Evolutionary conservation across 1,139 yeast species (phyloP), one percentile per base, ranked within the genome.

Genomic region (Lizanozyma gosingica): DNA sequence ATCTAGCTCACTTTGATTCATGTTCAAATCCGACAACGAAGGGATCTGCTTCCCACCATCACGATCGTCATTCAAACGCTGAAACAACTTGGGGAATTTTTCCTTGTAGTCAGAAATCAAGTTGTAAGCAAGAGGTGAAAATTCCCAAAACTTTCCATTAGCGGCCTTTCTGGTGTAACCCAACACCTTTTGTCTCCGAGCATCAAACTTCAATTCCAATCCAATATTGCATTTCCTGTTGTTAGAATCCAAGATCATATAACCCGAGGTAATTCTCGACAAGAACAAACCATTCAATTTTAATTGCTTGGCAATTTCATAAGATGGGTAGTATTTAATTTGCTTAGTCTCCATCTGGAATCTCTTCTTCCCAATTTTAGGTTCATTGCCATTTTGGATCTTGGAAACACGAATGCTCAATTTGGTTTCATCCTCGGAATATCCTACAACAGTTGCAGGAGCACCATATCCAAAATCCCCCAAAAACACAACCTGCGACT

Each of bases 391-490:
- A 3, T 68, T 55, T 35, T 70, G 67, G 43, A 73, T 73, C 53
- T 78, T 75, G 36, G 72, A 66, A 32, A 69, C 65, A 41, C 65
- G 62, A 16, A 83, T 75, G 40, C 79, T 73, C 42, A 82, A 60
- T 44, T 76, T 76, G 42, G 78, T 62, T 37, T 73, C 65, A 11
- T 62, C 61, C 17, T 67, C 70, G 35, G 75, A 60, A 46, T 78
- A 74, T 1, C 86, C 95, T 40, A 72, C 78, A 39, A 92, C 76
- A 17, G 71, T 71, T 14, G 94, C 90, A 39, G 94, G 83, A 18
- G 87, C 75, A 39, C 98, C 98, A 56, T 86, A 92, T 2, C 90
- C 94, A 62, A 80, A 79, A 34, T 83, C 88, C 35, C 97, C 95
- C 46, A 92, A 67, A 56, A 86, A 86, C n/a, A 90, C 76, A 34